phyloP scores from a whole-genome alignment of 2,329 filamentous ascomycete species.

The Ophiostoma perfectum region DNA sequence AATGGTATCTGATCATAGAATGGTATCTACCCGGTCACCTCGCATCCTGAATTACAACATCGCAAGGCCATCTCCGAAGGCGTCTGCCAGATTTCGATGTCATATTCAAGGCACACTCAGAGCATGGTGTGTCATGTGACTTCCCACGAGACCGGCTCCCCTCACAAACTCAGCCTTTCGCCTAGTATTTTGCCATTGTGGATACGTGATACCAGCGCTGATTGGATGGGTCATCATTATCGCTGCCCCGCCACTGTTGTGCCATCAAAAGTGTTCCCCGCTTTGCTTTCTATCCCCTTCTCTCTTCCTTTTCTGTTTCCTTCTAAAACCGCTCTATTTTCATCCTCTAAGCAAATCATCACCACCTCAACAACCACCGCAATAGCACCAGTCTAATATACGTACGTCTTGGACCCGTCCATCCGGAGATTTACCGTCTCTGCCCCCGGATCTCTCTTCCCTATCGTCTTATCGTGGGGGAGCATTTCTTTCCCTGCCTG shows the following conservation, averaged over 20 bases:
- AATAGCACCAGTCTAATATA: conserved; percentile 13
- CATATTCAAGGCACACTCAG: too few relatives aligned
- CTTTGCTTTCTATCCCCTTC: conserved; percentile 13
- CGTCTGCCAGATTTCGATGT: too few relatives aligned
- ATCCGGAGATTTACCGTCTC: neutral
- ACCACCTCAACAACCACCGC: conserved; percentile 16
- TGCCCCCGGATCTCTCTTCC: neutral
- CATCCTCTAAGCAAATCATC: conserved; percentile 11
- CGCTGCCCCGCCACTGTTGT: conserved; percentile 26
- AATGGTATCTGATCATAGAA: too few relatives aligned
- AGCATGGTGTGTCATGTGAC: neutral
- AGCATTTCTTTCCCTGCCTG: too few relatives aligned
- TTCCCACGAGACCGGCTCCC: neutral
- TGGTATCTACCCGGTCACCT: too few relatives aligned
- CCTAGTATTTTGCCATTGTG: conserved; percentile 21
- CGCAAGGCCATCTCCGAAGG: too few relatives aligned
- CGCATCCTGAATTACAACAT: too few relatives aligned
- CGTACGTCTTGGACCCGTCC: conserved; percentile 5
- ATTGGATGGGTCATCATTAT: conserved; percentile 19
- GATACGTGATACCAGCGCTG: neutral
- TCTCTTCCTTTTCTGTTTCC: conserved; percentile 18
- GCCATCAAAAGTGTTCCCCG: conserved; percentile 18
- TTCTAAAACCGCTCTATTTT: conserved; percentile 17
- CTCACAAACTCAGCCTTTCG: conserved; percentile 10
- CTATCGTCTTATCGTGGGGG: neutral